Evolutionary conservation across 345 rosid species (phyloP).

Genomic region (Hibiscus syriacus): DNA sequence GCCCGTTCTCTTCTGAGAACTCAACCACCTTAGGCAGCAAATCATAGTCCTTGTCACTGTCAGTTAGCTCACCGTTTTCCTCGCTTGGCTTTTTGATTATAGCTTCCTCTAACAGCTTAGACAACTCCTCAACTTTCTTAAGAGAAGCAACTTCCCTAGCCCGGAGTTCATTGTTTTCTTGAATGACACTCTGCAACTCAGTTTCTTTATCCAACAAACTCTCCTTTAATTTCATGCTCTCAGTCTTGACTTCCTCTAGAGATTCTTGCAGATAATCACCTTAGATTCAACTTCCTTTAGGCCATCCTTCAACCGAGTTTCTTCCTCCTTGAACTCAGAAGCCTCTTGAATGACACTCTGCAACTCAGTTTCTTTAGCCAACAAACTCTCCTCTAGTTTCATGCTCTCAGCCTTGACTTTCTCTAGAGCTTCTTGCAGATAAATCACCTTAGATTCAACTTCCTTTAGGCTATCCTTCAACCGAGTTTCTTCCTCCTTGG

Average conservation of each 20-base stretch:
- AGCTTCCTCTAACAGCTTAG: conserved; percentile 83
- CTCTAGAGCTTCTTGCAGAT: too few relatives aligned
- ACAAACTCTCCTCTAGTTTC: too few relatives aligned
- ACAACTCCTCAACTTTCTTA: conserved; percentile 66
- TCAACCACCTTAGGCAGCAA: conserved; percentile 90
- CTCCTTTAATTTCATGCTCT: conserved; percentile 72
- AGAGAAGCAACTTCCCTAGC: conserved; percentile 48
- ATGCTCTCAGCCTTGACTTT: too few relatives aligned
- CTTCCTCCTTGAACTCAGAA: conserved; percentile 57
- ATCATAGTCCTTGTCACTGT: conserved; percentile 91
- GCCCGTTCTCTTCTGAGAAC: conserved; percentile 93
- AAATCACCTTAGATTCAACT: too few relatives aligned
- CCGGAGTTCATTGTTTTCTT: conserved; percentile 67
- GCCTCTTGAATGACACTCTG: too few relatives aligned
- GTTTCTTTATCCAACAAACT: conserved; percentile 71
- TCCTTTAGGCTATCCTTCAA: too few relatives aligned
- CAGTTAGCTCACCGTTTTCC: conserved; percentile 74
- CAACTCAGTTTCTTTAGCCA: too few relatives aligned
- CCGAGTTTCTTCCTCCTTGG: too few relatives aligned
- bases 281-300: conserved; percentile 79
- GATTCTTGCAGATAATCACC: conserved; percentile 63
- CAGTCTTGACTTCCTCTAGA: conserved; percentile 60
- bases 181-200: conserved; percentile 56
- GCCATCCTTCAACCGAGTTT: conserved; percentile 53
- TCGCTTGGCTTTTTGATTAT: conserved; percentile 38